Evolutionary conservation across 768 basidiomycete genomes (phyloP).

Genomic region (Calocybe gangraenosa): DNA sequence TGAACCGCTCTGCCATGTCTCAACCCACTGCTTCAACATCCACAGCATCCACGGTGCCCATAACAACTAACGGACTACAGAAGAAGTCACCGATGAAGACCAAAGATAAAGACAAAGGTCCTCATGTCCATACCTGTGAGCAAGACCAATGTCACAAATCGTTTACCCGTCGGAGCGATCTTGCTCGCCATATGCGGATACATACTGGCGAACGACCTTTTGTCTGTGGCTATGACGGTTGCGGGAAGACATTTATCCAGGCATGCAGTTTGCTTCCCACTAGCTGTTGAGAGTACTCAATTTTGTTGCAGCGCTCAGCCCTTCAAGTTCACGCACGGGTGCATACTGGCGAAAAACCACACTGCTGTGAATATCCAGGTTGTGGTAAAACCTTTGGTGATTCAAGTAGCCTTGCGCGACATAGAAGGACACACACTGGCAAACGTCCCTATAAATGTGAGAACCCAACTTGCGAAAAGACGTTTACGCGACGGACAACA

Average conservation of each 20-base stretch:
- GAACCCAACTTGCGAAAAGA: slow-evolving; percentile 78
- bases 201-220: slow-evolving; percentile 90
- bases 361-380: slow-evolving; percentile 84
- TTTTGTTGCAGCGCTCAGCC: slow-evolving; percentile 66
- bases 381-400: slow-evolving; percentile 89
- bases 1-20: slow-evolving; percentile 26
- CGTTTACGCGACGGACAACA: slow-evolving; percentile 82
- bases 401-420: slow-evolving; percentile 87
- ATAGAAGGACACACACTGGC: slow-evolving; percentile 85
- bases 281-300: slow-evolving; percentile 6
- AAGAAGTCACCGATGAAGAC: slow-evolving; percentile 32
- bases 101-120: slow-evolving; percentile 41
- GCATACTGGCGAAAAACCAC: slow-evolving; percentile 92
- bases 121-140: slow-evolving; percentile 61
- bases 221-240: slow-evolving; percentile 63
- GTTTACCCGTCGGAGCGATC: slow-evolving; percentile 80
- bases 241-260: slow-evolving; percentile 92
- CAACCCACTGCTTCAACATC: slow-evolving; percentile 49
- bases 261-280: slow-evolving; percentile 31
- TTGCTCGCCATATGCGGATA: slow-evolving; percentile 82
- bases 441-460: slow-evolving; percentile 87
- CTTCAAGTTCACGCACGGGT: slow-evolving; percentile 85
- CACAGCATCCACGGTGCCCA: slow-evolving; percentile 31
- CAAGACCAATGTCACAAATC: slow-evolving; percentile 73
- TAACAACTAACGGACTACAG: slow-evolving; percentile 19